phyloP scores from a whole-genome alignment of 2,329 filamentous ascomycete genomes.

The Fonsecaea erecta region DNA sequence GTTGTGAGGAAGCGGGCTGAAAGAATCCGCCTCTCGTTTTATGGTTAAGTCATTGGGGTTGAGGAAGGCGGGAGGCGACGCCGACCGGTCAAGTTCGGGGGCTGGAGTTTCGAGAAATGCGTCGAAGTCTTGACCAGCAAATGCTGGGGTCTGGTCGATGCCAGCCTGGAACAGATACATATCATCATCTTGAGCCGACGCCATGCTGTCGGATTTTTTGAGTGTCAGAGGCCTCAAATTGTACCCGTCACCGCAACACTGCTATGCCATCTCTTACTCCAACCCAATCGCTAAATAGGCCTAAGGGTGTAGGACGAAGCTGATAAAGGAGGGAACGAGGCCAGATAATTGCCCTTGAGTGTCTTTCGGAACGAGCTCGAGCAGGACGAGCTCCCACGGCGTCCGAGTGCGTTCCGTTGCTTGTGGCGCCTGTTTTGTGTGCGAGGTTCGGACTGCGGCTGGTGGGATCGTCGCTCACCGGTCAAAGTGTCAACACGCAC shows the following conservation, averaged over 20 bases:
- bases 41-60: constrained; percentile 34
- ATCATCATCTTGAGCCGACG: constrained; percentile 45
- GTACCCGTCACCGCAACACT: constrained; percentile 1
- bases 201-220: constrained; percentile 25
- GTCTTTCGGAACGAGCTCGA: not conserved
- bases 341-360: not conserved
- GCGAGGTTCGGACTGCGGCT: not conserved
- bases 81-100: constrained; percentile 39
- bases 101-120: constrained; percentile 47
- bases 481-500: not conserved
- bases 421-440: constrained; percentile 2
- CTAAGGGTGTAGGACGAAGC: not conserved
- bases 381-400: constrained; percentile 1
- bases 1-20: constrained; percentile 38
- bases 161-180: constrained; percentile 50
- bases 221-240: not conserved
- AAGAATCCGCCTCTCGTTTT: constrained; percentile 31
- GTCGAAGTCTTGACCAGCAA: constrained; percentile 49
- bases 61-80: constrained; percentile 41
- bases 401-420: constrained; percentile 2
- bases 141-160: constrained; percentile 45
- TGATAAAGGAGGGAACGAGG: not conserved
- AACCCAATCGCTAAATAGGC: not conserved
- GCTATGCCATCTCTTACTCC: constrained; percentile 26
- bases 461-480: constrained; percentile 5